These are phyloP conservation scores for Hypericum perforatum DNA, from an alignment of 345 rosid genomes.

Conservation along the genomic window DNA sequence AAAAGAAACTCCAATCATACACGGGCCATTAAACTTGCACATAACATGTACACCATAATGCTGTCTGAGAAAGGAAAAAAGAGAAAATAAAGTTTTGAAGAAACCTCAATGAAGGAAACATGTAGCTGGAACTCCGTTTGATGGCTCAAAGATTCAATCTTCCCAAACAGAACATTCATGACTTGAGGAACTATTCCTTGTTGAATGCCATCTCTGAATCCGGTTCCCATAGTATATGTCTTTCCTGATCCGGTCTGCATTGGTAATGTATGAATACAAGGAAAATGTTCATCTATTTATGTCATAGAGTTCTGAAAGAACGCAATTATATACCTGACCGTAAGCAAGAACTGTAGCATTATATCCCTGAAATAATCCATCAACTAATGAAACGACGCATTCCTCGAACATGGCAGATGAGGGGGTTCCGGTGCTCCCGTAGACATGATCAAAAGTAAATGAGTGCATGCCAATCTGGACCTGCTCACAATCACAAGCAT, in stretches of 20 bases:
- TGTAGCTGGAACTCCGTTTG: slow-evolving; percentile 79
- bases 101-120: slow-evolving; percentile 94
- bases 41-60: neutral
- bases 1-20: slow-evolving; percentile 18
- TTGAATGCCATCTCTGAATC: slow-evolving; percentile 68
- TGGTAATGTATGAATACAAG: slow-evolving; percentile 11
- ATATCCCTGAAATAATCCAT: slow-evolving; percentile 8
- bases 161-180: slow-evolving; percentile 73
- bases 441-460: slow-evolving; percentile 8
- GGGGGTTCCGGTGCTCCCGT: slow-evolving; percentile 1
- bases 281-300: neutral
- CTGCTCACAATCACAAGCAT: neutral
- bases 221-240: slow-evolving; percentile 99
- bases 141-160: slow-evolving; percentile 66
- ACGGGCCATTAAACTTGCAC: neutral
- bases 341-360: slow-evolving; percentile 8
- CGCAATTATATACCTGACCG: neutral
- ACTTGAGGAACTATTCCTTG: slow-evolving; percentile 81
- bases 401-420: slow-evolving; percentile 10
- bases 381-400: slow-evolving; percentile 6
- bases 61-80: neutral
- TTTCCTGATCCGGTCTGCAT: slow-evolving; percentile 97
- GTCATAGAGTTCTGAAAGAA: neutral
- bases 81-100: slow-evolving; percentile 11
- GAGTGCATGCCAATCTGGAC: slow-evolving; percentile 7